Evolutionary conservation across 2,329 filamentous ascomycete species (phyloP), one percentile per base, ranked within the genome.

Genomic region (Paraconiothyrium sp.): DNA sequence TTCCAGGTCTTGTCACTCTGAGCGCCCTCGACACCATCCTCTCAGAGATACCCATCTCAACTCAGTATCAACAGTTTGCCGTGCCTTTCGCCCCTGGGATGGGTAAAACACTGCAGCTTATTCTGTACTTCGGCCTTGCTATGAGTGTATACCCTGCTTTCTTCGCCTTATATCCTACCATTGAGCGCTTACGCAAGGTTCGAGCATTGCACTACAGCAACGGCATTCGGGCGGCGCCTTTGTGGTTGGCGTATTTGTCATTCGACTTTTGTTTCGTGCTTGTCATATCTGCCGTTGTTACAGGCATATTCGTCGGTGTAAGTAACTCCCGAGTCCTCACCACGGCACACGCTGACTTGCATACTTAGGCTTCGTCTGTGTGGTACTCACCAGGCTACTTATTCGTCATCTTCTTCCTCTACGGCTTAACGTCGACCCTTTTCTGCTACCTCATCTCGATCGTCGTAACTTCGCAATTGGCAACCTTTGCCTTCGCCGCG

Each of bases 191-290:
- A 11, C 84, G 89, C 54, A 91, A 93, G 66, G 92, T 97, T 27
- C 88, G 94, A 55, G 91, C 91, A 16, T 82, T 97, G 34, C 90
- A 97, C 77, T 97, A 97, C 79, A 96, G 92, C 57, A 97, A 97
- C 72, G 94, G 94, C 50, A 93, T 97, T 32, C 85, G 92, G 13
- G 90, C 92, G 0, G 82, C 92, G 9, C 92, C 93, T 0, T 82
- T 97, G 1, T 97, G 94, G 94, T 79, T 92, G 5, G 92, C 94
- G 1, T 96, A 97, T 73, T 83, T 91, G 0, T 72, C 84, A 0
- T 97, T 97, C 72, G 94, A 97, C 79, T 93, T 94, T 66, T 75
- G 86, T 47, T 88, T 96, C 59, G 89, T 93, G 0, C 74, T 96
- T 14, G 70, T 87, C 3, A 86, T 89, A 30, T 89, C 89, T 22